Percentiles rank a stretch among this genome's conserved stretches.
These are phyloP conservation scores for Candida peoriensis DNA, from an alignment of 805 yeast species.

Conservation along the genomic window DNA sequence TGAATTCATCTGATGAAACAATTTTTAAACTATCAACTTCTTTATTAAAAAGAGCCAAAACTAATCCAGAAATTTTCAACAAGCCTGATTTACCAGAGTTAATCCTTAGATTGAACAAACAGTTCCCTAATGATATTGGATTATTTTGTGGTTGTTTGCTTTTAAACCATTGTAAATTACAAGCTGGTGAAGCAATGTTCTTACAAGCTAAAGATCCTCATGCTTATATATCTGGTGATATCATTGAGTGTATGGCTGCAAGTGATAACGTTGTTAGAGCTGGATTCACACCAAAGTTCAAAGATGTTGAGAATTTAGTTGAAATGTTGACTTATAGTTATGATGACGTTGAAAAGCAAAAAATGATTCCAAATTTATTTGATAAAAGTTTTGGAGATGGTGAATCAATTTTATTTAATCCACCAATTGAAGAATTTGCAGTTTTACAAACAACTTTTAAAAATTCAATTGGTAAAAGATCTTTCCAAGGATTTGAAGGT, in stretches of 20 bases:
- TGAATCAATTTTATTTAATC: slow-evolving; percentile 68
- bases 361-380: slow-evolving; percentile 59
- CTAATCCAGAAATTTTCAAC: slow-evolving; percentile 52
- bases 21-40: slow-evolving; percentile 54
- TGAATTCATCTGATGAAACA: slow-evolving; percentile 68
- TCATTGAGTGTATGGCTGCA: slow-evolving; percentile 99
- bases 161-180: slow-evolving; percentile 79
- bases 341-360: slow-evolving; percentile 89
- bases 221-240: slow-evolving; percentile 95
- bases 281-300: slow-evolving; percentile 99
- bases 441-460: slow-evolving; percentile 79
- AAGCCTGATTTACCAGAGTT: slow-evolving; percentile 59
- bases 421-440: slow-evolving; percentile 95
- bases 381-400: slow-evolving; percentile 63
- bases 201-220: slow-evolving; percentile 97
- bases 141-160: slow-evolving; percentile 92
- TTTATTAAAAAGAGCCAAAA: slow-evolving; percentile 60
- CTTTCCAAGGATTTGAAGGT: slow-evolving; percentile 63
- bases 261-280: slow-evolving; percentile 97
- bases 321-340: slow-evolving; percentile 85
- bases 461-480: slow-evolving; percentile 44
- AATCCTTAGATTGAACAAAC: slow-evolving; percentile 71
- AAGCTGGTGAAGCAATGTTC: slow-evolving; percentile 94
- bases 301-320: slow-evolving; percentile 88
- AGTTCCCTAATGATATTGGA: slow-evolving; percentile 93